phyloP scores from a whole-genome alignment of 2,329 filamentous ascomycete species.

The Mariannaea elegans region DNA sequence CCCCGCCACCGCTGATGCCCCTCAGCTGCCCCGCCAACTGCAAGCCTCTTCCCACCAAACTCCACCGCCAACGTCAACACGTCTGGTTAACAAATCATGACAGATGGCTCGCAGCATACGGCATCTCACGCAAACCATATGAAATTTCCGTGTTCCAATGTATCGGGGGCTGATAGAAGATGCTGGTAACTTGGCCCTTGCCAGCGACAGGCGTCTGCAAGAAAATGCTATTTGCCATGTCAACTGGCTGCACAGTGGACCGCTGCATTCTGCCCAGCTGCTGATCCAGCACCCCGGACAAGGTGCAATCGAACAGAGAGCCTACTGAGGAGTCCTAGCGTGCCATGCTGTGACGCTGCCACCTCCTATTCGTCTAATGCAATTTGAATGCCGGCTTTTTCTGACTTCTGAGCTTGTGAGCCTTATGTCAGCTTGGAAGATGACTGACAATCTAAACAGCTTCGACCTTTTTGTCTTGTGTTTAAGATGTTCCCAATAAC shows the following conservation, averaged over 20 bases:
- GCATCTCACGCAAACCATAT: neutral
- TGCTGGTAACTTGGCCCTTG: neutral
- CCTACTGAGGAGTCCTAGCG: constrained; percentile 25
- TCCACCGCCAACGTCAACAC: neutral
- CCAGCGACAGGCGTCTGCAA: neutral
- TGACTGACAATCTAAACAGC: no score
- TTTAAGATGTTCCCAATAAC: no score
- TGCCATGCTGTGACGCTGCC: constrained; percentile 33
- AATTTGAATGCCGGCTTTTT: constrained; percentile 3
- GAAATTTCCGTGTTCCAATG: neutral
- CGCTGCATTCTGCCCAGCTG: no score
- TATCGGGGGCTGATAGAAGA: neutral
- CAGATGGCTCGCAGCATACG: neutral
- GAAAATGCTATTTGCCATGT: neutral
- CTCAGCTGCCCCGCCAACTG: constrained; percentile 42
- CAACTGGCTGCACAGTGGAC: no score
- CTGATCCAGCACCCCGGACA: constrained; percentile 25
- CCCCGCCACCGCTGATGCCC: constrained; percentile 36
- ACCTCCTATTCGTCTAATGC: constrained; percentile 35
- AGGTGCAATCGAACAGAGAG: constrained; percentile 3
- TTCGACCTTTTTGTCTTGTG: no score
- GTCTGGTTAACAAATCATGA: constrained; percentile 2
- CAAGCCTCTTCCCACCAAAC: constrained; percentile 4
- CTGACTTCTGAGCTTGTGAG: neutral
- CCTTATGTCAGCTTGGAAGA: neutral